These are phyloP conservation scores for Rhododendron vialii DNA, from an alignment of 148 eudicot species.

Conservation along the genomic window DNA sequence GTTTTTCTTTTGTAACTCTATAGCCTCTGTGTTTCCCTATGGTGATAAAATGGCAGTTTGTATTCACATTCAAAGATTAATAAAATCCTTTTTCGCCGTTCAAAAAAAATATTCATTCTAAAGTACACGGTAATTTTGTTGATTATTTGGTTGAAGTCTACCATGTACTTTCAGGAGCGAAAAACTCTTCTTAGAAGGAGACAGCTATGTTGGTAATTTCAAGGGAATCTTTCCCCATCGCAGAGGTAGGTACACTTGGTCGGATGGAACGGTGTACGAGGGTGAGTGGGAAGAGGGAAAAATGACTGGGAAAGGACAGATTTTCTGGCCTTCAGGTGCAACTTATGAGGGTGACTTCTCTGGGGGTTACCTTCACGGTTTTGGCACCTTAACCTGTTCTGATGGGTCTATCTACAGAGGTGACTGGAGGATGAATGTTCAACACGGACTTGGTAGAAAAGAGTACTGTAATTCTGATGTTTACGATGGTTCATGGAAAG, in stretches of 20 bases:
- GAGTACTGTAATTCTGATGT: conserved; percentile 60
- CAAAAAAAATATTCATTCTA: background rate
- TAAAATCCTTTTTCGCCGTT: too few species aligned
- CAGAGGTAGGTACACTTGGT: conserved; percentile 83
- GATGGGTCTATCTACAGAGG: conserved; percentile 70
- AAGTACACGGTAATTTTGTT: background rate
- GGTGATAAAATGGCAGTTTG: background rate
- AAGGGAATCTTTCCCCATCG: conserved; percentile 66
- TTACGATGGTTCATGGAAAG: conserved; percentile 94
- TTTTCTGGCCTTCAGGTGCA: conserved; percentile 65
- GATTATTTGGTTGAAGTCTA: background rate
- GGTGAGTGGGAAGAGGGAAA: conserved; percentile 92
- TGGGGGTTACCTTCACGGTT: conserved; percentile 85
- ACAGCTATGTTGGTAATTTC: conserved; percentile 59
- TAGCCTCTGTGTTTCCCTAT: background rate
- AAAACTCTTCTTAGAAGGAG: conserved; percentile 61
- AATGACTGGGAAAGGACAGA: conserved; percentile 74
- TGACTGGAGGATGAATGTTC: conserved; percentile 75
- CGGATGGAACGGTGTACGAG: conserved; percentile 71
- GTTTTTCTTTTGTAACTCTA: conserved; percentile 14
- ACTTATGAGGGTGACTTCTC: conserved; percentile 86
- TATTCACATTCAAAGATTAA: background rate
- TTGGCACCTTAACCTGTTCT: conserved; percentile 46
- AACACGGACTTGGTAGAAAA: conserved; percentile 84
- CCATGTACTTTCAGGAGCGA: conserved; percentile 28